phyloP scores from a whole-genome alignment of 2,329 filamentous ascomycete genomes.

The Dactylonectria estremocensis region DNA sequence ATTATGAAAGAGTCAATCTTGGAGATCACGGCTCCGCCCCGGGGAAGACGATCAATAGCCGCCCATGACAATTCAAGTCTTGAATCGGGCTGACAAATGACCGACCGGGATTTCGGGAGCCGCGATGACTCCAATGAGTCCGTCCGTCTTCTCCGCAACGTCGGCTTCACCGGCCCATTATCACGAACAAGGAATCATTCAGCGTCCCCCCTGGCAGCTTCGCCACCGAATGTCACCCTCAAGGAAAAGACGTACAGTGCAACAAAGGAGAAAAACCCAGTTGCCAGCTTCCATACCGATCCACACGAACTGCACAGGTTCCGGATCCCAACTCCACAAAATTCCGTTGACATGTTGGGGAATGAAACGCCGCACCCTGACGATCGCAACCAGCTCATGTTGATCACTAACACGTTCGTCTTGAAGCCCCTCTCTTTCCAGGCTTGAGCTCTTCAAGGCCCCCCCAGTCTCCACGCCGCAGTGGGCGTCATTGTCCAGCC shows the following conservation, averaged over 20 bases:
- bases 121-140: neutral
- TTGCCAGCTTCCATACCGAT: neutral
- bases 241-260: neutral
- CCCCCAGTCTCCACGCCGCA: neutral
- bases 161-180: neutral
- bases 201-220: neutral
- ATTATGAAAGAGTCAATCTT: neutral
- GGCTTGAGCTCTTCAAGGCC: neutral
- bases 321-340: slow-evolving; percentile 12
- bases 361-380: slow-evolving; percentile 18
- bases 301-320: neutral
- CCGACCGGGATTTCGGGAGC: neutral
- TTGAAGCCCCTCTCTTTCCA: neutral
- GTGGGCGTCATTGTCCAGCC: slow-evolving; percentile 6
- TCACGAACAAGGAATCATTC: neutral
- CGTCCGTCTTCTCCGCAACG: neutral
- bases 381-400: slow-evolving; percentile 3
- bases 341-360: neutral
- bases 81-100: neutral
- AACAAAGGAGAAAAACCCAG: neutral
- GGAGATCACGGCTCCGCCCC: neutral
- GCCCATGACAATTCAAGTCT: neutral
- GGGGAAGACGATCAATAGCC: neutral
- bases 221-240: neutral
- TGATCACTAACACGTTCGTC: slow-evolving; percentile 11